These are phyloP conservation scores for Leccinum ambiguum DNA, from an alignment of 1,284 basidiomycete genomes.

Conservation along the genomic window DNA sequence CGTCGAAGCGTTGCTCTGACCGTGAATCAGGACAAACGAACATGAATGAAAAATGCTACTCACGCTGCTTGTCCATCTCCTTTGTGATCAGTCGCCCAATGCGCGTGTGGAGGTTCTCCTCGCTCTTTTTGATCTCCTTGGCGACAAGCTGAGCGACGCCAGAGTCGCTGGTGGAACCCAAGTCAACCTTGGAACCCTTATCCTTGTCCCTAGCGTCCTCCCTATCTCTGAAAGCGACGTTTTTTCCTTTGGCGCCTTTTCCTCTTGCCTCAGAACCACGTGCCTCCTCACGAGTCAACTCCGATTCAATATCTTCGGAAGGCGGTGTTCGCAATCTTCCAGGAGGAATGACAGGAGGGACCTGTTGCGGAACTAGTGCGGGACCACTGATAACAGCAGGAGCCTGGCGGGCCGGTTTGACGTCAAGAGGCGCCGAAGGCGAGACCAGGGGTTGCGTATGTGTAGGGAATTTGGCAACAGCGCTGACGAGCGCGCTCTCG, in stretches of 20 bases:
- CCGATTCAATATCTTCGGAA: slow-evolving; percentile 69
- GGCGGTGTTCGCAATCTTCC: slow-evolving; percentile 62
- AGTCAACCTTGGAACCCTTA: slow-evolving; percentile 41
- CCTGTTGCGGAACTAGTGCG: slow-evolving; percentile 14
- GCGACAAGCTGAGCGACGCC: slow-evolving; percentile 54
- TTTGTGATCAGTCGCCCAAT: slow-evolving; percentile 75
- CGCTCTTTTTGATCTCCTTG: slow-evolving; percentile 77
- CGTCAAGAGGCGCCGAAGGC: slow-evolving; percentile 31
- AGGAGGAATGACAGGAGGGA: slow-evolving; percentile 28
- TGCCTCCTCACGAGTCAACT: slow-evolving; percentile 57
- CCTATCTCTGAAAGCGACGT: slow-evolving; percentile 62
- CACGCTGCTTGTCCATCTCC: slow-evolving; percentile 86
- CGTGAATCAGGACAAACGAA: slow-evolving; percentile 14
- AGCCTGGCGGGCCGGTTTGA: slow-evolving; percentile 38
- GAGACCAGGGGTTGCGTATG: neutral
- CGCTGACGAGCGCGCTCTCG: slow-evolving; percentile 46
- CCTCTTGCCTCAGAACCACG: slow-evolving; percentile 52
- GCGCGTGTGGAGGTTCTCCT: slow-evolving; percentile 72
- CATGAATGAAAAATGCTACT: slow-evolving; percentile 21
- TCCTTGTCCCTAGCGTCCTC: slow-evolving; percentile 49
- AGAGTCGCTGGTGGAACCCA: slow-evolving; percentile 47
- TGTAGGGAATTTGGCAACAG: neutral
- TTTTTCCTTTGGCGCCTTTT: slow-evolving; percentile 52
- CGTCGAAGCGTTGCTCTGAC: slow-evolving; percentile 77
- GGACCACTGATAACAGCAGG: slow-evolving; percentile 23